Conservation (phyloP, 2,329 filamentous ascomycete species). For the Penicillium occitanis region DNA sequence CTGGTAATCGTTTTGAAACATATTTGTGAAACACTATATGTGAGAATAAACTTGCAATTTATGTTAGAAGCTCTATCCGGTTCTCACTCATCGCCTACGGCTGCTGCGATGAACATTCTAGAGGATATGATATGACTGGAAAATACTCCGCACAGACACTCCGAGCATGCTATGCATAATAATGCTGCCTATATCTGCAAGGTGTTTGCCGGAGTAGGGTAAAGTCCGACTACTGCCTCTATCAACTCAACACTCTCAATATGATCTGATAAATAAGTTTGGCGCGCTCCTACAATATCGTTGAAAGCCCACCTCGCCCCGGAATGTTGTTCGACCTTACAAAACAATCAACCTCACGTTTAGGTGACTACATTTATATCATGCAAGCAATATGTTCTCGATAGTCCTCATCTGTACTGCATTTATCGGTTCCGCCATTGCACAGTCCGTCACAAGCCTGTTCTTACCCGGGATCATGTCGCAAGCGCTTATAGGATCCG, state of each 20-base stretch:
- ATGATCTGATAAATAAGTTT: not conserved
- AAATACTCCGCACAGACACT: constrained; percentile 13
- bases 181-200: not conserved
- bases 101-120: not conserved
- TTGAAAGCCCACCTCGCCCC: not conserved
- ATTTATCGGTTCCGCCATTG: not conserved
- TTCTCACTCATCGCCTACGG: not conserved
- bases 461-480: constrained; percentile 10
- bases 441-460: constrained; percentile 11
- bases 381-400: not conserved
- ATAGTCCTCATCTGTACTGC: not conserved
- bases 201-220: not conserved
- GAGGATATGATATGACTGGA: not conserved
- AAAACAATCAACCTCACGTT: not conserved
- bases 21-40: not conserved
- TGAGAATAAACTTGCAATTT: not conserved
- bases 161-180: not conserved
- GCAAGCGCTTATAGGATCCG: constrained; percentile 7
- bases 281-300: too few relatives aligned
- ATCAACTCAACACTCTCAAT: not conserved
- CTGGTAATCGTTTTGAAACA: not conserved
- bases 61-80: too few relatives aligned
- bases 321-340: not conserved
- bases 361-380: not conserved
- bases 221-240: not conserved